Evolutionary conservation across 768 basidiomycete genomes (phyloP), one percentile per base, ranked within the genome.

Genomic region (Rhodosporidiobolus odoratus): DNA sequence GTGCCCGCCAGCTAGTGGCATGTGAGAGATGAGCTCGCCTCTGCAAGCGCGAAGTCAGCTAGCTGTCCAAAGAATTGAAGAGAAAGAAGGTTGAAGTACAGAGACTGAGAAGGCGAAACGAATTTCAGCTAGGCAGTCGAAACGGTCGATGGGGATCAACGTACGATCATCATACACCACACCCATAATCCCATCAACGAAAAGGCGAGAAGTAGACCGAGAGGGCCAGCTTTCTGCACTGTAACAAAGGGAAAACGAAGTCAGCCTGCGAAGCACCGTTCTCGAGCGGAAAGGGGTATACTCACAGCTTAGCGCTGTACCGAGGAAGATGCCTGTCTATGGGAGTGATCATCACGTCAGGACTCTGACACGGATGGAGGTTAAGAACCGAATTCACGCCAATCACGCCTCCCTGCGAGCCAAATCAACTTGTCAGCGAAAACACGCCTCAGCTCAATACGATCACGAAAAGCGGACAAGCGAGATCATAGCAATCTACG

Each of bases 1-100:
- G 47, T 75, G 76, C 0, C 76, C 76, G 30, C 75, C 76, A 1
- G 70, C 45, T 5, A 69, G n/a, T 2, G 68, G 68, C 0, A 65
- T 56, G 53, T 69, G 68, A 15, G 62, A 61, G 52, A 69, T 60
- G 62, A 69, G 64, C 32, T 69, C 68, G 19, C 68, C 68, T 15
- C 62, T 64, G 62, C 2, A 5, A 38, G 4, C 50, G 41, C 21
- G 41, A 16, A 19, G 34, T 4, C 16, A 17, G 53, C n/a, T 4
- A 25, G 37, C 4, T 35, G 8, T 19, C 8, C 2, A 38, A 12
- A 35, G 35, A 38, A 13, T 25, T 17, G 19, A 23, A 27, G 61
- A 17, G 19, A 4, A 30, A 16, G 27, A 37, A 16, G 32, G n/a
- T n/a, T n/a, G n/a, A 23, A 27, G 61, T 4, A 62, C 35, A 53